Conservation (phyloP, 495 filamentous ascomycete species). For the Aspergillus homomorphus region DNA sequence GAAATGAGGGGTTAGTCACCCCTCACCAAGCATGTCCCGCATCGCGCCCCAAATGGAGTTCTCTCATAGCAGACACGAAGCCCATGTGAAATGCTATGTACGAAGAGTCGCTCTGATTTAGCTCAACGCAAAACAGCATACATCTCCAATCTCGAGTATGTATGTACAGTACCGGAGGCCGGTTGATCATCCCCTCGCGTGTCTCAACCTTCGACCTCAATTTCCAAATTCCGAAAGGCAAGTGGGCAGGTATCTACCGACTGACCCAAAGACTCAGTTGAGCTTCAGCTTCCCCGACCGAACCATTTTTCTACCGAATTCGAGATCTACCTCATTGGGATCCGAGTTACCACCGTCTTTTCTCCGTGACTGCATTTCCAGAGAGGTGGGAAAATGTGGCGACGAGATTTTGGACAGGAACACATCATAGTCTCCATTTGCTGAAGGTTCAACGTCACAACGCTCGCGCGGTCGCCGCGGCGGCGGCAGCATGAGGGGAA, state of each 20-base stretch:
- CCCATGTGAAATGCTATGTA: not conserved
- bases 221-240: too few relatives aligned
- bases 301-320: not conserved
- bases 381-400: not conserved
- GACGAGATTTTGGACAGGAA: not conserved
- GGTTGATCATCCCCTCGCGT: too few relatives aligned
- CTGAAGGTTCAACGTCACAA: not conserved
- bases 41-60: not conserved
- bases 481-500: conserved; percentile 16
- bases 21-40: conserved; percentile 7
- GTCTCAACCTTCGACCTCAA: too few relatives aligned
- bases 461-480: too few relatives aligned
- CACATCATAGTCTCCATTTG: not conserved
- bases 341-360: conserved; percentile 7
- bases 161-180: too few relatives aligned
- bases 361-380: conserved; percentile 2
- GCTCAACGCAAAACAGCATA: too few relatives aligned
- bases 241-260: too few relatives aligned
- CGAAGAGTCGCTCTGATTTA: not conserved
- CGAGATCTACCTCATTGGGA: not conserved
- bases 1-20: too few relatives aligned
- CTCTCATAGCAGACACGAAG: too few relatives aligned
- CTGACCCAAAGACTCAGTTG: too few relatives aligned
- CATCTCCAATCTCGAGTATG: too few relatives aligned
- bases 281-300: not conserved